Conservation (phyloP, 1,284 basidiomycete genomes). For the Nidula niveotomentosa region DNA sequence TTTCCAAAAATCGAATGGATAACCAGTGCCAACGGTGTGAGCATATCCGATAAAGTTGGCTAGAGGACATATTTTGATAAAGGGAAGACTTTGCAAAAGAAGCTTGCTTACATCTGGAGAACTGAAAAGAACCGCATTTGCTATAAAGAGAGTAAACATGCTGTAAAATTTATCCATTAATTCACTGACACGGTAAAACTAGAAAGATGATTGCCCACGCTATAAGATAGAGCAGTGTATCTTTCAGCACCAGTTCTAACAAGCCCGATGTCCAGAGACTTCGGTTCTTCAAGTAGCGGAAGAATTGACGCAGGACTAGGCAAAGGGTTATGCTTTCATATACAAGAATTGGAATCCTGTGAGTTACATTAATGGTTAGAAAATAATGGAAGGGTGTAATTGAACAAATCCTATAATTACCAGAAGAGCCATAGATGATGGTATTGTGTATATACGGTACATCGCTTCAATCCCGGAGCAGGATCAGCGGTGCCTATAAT, state of each 20-base stretch:
- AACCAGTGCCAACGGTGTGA: not conserved
- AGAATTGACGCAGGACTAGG: not conserved
- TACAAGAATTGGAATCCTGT: not conserved
- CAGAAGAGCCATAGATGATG: not conserved
- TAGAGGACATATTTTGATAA: not conserved
- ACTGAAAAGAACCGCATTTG: not conserved
- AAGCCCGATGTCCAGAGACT: not conserved
- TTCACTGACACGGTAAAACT: not conserved
- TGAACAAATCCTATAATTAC: not conserved
- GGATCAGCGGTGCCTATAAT: not conserved
- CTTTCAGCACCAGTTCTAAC: not conserved
- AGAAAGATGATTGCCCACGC: not conserved
- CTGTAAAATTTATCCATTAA: not conserved
- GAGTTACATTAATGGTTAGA: not conserved
- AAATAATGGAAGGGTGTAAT: not conserved
- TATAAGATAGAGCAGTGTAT: not conserved
- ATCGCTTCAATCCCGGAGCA: not conserved
- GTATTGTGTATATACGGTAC: not conserved
- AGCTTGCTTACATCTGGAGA: not conserved
- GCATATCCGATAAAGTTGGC: not conserved
- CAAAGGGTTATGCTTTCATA: not conserved
- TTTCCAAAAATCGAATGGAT: not conserved
- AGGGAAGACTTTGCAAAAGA: not conserved
- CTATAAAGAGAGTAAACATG: not conserved
- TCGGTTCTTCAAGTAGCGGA: not conserved